Base-by-base conservation (phyloP, 108 stramenopile species). In the Nitzschia sp. region DNA sequence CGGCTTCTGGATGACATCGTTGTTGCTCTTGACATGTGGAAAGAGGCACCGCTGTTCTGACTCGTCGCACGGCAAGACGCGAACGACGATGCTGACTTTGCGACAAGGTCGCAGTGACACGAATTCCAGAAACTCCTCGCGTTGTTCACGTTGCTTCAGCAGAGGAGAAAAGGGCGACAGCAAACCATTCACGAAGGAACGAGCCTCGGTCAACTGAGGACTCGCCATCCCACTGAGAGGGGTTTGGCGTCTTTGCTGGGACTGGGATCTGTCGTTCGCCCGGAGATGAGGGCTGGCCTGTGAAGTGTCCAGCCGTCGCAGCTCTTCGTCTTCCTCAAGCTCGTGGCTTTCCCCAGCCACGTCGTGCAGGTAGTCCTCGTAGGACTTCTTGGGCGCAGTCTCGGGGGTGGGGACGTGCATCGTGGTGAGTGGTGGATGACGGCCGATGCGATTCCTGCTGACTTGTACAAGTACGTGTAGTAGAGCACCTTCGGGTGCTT, bases 91-190 rank as follows among this genome's bases (percentile, higher is more conserved):
- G 15, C 64, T 63, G 6, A 73, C 67, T 38, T 73, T 76, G 34
- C 75, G 75, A 66, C 80, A 81, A 27, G 71, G 80, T 27, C 66
- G 58, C 41, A 76, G 55, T 3, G 72, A 74, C 41, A 66, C 75
- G 36, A 44, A 74, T 41, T 74, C 56, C 31, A 74, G 23, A 22
- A 44, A 67, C 35, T 74, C 65, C 1, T 60, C 26, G 17, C 65
- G 38, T 32, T 64, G 53, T 2, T 58, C 38, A 2, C 32, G 27
- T 0, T 64, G 19, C 46, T 46, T 53, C 38, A 76, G 28, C 0
- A 76, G 28, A 2, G 75, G 75, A 32, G 75, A 76, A 64, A 76
- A 76, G 2, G 75, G 75, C 16, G 68, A 69, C 35, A 76, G 34
- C 31, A 76, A 57, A 62, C 75, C 68, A 41, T 69, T 75, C 0